Conservation (phyloP, 2,329 filamentous ascomycete species). For the Phoma sp. region DNA sequence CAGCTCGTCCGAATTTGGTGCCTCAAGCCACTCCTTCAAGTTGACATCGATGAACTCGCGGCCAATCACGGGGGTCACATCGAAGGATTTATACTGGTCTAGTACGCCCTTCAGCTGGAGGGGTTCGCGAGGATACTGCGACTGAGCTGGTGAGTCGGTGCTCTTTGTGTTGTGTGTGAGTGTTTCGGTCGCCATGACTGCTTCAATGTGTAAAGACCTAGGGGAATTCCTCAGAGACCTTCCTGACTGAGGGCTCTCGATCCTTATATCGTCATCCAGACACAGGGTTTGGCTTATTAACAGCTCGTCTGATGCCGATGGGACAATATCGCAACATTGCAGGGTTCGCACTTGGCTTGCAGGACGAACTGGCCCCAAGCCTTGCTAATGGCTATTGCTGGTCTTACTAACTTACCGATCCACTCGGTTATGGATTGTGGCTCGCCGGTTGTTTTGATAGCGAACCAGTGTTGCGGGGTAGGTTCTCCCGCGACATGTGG, state of each 20-base stretch:
- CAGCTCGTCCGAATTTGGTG: conserved; percentile 68
- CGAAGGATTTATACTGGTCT: conserved; percentile 61
- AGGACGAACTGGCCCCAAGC: not conserved
- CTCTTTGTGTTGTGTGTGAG: conserved; percentile 18
- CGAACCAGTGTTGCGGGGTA: conserved; percentile 8
- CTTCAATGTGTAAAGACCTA: not conserved
- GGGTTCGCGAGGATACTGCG: conserved; percentile 20
- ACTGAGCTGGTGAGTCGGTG: conserved; percentile 8
- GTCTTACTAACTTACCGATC: not conserved
- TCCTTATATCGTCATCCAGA: not conserved
- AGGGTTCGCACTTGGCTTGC: conserved; percentile 1
- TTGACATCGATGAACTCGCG: conserved; percentile 64
- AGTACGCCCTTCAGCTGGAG: conserved; percentile 54
- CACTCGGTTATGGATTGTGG: not conserved
- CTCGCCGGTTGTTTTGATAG: not conserved
- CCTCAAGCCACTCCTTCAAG: conserved; percentile 67
- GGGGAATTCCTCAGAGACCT: not conserved
- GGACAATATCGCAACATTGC: conserved; percentile 10
- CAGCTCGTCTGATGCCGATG: not conserved
- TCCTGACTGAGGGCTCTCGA: not conserved
- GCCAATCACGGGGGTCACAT: conserved; percentile 68
- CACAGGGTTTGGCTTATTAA: not conserved
- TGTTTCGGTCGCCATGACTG: conserved; percentile 26
- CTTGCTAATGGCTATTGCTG: conserved; percentile 3
- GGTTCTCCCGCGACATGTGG: conserved; percentile 9